A percentile compares a stretch with the other conserved stretches of the same genome.
Evolutionary conservation across 169 alveolate genomes (phyloP).

Genomic region (Cryptosporidium xiaoi): DNA sequence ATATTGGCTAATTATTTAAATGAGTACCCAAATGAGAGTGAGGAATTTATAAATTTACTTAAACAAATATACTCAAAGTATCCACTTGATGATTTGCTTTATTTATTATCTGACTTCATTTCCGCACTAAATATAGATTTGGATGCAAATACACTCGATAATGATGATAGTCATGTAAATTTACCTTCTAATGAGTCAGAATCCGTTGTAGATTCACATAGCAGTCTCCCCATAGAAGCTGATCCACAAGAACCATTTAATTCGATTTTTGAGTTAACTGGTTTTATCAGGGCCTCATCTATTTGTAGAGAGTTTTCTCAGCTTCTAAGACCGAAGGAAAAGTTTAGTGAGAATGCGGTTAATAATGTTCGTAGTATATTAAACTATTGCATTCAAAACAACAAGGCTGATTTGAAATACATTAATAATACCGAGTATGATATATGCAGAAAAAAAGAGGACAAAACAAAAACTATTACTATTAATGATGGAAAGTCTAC

Average conservation of each 20-base stretch:
- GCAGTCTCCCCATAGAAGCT: conserved; percentile 3
- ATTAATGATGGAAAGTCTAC: not conserved
- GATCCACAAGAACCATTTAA: conserved; percentile 73
- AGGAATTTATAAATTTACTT: conserved; percentile 9
- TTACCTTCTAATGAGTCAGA: not conserved
- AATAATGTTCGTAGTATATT: conserved; percentile 22
- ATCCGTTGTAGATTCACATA: not conserved
- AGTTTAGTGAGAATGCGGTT: conserved; percentile 21
- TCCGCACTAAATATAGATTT: conserved; percentile 25
- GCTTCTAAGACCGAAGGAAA: conserved; percentile 42
- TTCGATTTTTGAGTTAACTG: conserved; percentile 46
- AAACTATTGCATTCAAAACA: conserved; percentile 8
- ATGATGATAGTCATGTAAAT: not conserved
- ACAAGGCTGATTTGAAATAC: no score
- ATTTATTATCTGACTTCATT: conserved; percentile 21
- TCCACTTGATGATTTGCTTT: conserved; percentile 41
- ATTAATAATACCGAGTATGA: not conserved
- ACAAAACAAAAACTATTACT: not conserved
- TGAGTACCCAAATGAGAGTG: conserved; percentile 5
- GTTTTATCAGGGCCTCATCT: conserved; percentile 22
- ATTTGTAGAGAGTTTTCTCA: conserved; percentile 61
- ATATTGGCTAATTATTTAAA: conserved; percentile 29
- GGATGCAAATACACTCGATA: not conserved
- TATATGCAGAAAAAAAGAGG: not conserved
- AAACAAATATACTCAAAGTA: conserved; percentile 11